Percentiles rank a stretch among this genome's conserved stretches.
These are phyloP conservation scores for Aurinia saxatilis DNA, from an alignment of 345 rosid genomes.

Conservation along the genomic window DNA sequence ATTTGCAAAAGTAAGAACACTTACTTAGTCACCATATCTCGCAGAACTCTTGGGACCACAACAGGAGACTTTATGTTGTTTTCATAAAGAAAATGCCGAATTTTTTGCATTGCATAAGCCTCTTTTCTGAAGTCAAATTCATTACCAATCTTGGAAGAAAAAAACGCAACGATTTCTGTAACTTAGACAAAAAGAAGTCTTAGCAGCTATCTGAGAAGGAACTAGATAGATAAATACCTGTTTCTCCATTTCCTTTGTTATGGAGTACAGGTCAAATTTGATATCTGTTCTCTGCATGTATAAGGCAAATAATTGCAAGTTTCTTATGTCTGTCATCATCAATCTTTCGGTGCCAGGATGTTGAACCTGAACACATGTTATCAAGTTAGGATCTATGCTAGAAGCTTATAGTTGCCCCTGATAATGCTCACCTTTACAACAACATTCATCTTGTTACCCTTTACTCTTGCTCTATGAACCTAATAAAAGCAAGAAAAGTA, in stretches of 20 bases:
- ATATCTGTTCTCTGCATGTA: slow-evolving; percentile 89
- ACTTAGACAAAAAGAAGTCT: neutral
- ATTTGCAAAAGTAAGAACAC: neutral
- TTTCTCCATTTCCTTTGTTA: slow-evolving; percentile 90
- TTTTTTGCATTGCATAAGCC: slow-evolving; percentile 79
- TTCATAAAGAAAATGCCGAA: slow-evolving; percentile 55
- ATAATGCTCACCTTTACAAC: slow-evolving; percentile 70
- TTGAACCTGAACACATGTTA: slow-evolving; percentile 56
- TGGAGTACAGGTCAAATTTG: slow-evolving; percentile 74
- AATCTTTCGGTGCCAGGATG: slow-evolving; percentile 84
- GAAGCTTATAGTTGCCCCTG: slow-evolving; percentile 10
- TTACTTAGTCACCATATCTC: slow-evolving; percentile 71
- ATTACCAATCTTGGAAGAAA: slow-evolving; percentile 63
- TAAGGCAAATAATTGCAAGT: slow-evolving; percentile 84
- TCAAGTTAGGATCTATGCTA: slow-evolving; percentile 15
- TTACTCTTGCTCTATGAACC: slow-evolving; percentile 88
- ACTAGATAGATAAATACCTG: slow-evolving; percentile 44
- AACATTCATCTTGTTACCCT: slow-evolving; percentile 61
- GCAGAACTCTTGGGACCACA: slow-evolving; percentile 57
- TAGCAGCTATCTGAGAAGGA: neutral
- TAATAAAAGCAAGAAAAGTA: slow-evolving; percentile 19
- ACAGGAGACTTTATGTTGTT: slow-evolving; percentile 82
- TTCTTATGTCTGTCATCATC: slow-evolving; percentile 94
- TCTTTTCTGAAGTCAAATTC: slow-evolving; percentile 91
- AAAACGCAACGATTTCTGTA: neutral